Base-by-base conservation (phyloP, 2,329 filamentous ascomycete genomes). In the Diaporthe capsici region DNA sequence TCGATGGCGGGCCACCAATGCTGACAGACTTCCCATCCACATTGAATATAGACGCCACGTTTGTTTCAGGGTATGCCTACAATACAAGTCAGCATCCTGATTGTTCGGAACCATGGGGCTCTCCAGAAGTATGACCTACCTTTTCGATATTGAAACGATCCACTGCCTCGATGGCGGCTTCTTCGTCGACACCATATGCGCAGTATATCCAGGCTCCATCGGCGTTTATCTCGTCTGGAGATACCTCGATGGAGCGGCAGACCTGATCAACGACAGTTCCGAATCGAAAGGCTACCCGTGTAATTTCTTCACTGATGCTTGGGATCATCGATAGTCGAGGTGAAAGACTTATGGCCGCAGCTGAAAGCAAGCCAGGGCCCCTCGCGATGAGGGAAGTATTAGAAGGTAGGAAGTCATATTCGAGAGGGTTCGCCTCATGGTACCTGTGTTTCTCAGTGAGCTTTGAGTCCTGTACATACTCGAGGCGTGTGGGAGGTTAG, bases 151-250 rank as follows among this genome's bases (percentile, higher is more conserved):
- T 60, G 57, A 60, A 60, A 6, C 6, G 7, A 0, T 60, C 22
- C 4, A 60, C 57, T 22, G 17, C 20, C 2, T 60, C 17, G 20
- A 17, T 10, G 3, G 31, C 55, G 8, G 17, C 57, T 12, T 39
- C 13, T 22, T 70, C 65, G 15, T 70, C 47, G 3, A 70, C 44
- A 13, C 47, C 47, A 34, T 49, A 13, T 1, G 15, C 65, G 15
- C 65, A 53, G 15, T 51, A 70, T 37, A 70, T 13, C 65, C 65
- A 70, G 25, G 65, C 65, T 7, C 65, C 65, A 4, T 70, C 42
- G 10, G 65, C 28, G n/a, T 70, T 70, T 4, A 70, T 70, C 47
- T 70, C 65, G 13, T 70, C 65, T 12, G 3, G 42, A 9, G 42
- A 49, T 17, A 70, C 65, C 22, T 70, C 65, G 2, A 70, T 10